Conservation (phyloP, 306 rosid species). For the Vicia villosa region DNA sequence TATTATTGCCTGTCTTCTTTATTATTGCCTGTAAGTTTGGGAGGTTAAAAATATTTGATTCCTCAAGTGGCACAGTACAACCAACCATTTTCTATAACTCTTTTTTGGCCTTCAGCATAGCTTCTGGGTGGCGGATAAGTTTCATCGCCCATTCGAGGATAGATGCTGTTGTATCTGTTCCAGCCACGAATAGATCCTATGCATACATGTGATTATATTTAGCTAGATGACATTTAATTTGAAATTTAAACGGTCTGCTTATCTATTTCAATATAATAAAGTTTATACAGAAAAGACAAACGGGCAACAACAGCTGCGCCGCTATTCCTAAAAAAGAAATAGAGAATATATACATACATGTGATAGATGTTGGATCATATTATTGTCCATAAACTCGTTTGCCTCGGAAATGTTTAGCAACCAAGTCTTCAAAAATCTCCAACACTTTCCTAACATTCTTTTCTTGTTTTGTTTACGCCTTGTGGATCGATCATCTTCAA, state of each 20-base stretch:
- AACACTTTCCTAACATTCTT: slow-evolving; percentile 24
- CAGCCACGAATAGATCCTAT: slow-evolving; percentile 37
- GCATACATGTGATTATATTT: not conserved
- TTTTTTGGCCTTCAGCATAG: slow-evolving; percentile 15
- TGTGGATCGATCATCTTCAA: slow-evolving; percentile 32
- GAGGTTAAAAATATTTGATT: slow-evolving; percentile 4
- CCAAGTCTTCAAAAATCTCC: slow-evolving; percentile 22
- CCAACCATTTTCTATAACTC: slow-evolving; percentile 18
- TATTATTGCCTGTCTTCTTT: slow-evolving; percentile 24
- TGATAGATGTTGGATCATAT: slow-evolving; percentile 31
- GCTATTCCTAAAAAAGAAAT: no score
- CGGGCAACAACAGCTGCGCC: no score
- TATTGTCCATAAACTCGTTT: not conserved
- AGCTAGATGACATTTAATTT: not conserved
- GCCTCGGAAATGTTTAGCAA: slow-evolving; percentile 16
- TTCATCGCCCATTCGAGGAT: slow-evolving; percentile 40
- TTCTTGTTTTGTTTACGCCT: slow-evolving; percentile 24
- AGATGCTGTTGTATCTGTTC: slow-evolving; percentile 34
- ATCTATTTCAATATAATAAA: no score
- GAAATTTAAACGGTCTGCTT: no score
- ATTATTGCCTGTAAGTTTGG: slow-evolving; percentile 28
- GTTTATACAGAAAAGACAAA: no score
- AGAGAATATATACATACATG: slow-evolving; percentile 25
- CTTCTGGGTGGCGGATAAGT: slow-evolving; percentile 9
- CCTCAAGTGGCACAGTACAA: slow-evolving; percentile 10